Base-by-base conservation (phyloP, 306 rosid genomes). In the Ormosia semicastrata region DNA sequence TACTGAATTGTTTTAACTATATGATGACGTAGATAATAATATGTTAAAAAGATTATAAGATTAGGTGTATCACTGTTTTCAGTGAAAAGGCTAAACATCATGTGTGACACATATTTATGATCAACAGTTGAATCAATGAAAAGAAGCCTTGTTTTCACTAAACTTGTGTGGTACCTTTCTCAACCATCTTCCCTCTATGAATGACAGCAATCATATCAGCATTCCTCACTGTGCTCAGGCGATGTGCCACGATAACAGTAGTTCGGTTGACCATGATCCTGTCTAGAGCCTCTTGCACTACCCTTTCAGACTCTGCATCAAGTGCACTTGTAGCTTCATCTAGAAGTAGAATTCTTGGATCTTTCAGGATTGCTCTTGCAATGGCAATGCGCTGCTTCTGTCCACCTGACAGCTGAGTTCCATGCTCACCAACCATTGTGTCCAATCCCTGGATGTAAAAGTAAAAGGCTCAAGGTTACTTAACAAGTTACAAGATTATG, bases 261-360 rank as follows among this genome's bases (percentile, higher is more conserved):
- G 98, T 94, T 81, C 96, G 83, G 57, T 92, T 91, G 57, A 86
- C 89, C 98, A 94, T 92, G 74, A 94, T 89, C 52, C 96, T 89
- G 84, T 94, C 97, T 47, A 94, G 73, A 78, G 97, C 98, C 74
- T 94, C 97, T 85, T 94, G 98, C 66, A 94, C 98, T 73, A 92
- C 17, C 85, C 98, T 92, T 78, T 94, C 98, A 46, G 98, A 94
- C 63, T 91, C 98, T 62, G 93, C 92, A 81, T 94, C 98, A 56
- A 94, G 97, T 37, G 98, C 98, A 83, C 97, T 94, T 37, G 97
- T 92, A 66, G 98, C 97, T 89, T 94, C 98, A 84, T 94, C 98
- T 1, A 94, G 89, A 80, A 94, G 97, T 72, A 92, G 80, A 66
- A 92, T 94, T 73, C 97, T 80, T 0, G 98, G 98, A 68, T 92